A percentile compares a stretch with the other conserved stretches of the same genome.
phyloP scores from a whole-genome alignment of 495 filamentous ascomycete species.

The Lophium mytilinum region DNA sequence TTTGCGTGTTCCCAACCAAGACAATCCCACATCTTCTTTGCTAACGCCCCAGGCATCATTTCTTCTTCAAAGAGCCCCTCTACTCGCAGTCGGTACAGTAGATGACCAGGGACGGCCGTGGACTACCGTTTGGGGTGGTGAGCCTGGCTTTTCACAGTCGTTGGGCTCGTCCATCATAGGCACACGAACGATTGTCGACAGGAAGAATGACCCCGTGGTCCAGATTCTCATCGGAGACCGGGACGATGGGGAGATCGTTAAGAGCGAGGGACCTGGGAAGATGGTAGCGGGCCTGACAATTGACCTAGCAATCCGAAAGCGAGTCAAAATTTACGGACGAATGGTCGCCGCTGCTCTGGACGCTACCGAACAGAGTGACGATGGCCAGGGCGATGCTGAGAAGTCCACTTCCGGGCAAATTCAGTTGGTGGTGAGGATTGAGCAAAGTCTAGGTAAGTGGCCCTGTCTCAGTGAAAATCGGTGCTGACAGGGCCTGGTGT shows the following conservation, averaged over 20 bases:
- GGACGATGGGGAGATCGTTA: slow-evolving; percentile 37
- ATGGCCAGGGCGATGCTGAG: slow-evolving; percentile 20
- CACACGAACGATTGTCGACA: slow-evolving; percentile 50
- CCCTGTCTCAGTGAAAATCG: background rate
- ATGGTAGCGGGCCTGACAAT: slow-evolving; percentile 57
- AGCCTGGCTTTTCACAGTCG: slow-evolving; percentile 54
- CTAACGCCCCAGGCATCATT: slow-evolving; percentile 46
- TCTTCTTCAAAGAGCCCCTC: slow-evolving; percentile 48
- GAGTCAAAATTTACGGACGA: slow-evolving; percentile 60
- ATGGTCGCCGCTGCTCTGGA: slow-evolving; percentile 50
- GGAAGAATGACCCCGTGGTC: slow-evolving; percentile 56
- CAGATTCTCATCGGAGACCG: slow-evolving; percentile 41
- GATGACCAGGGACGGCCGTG: slow-evolving; percentile 58
- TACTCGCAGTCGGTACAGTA: slow-evolving; percentile 62
- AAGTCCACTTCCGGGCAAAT: slow-evolving; percentile 40
- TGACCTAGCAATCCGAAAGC: slow-evolving; percentile 55
- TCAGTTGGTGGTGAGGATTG: slow-evolving; percentile 58
- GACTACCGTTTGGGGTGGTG: slow-evolving; percentile 68
- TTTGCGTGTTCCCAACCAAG: slow-evolving; percentile 38
- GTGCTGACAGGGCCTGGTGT: slow-evolving; percentile 4
- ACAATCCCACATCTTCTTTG: slow-evolving; percentile 55
- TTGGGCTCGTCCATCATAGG: slow-evolving; percentile 52
- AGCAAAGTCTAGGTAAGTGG: slow-evolving; percentile 55
- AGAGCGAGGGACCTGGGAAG: slow-evolving; percentile 28
- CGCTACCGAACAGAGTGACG: slow-evolving; percentile 23